Evolutionary conservation across 176 grass and related monocot genomes (phyloP).

Genomic region (Oryza punctata): DNA sequence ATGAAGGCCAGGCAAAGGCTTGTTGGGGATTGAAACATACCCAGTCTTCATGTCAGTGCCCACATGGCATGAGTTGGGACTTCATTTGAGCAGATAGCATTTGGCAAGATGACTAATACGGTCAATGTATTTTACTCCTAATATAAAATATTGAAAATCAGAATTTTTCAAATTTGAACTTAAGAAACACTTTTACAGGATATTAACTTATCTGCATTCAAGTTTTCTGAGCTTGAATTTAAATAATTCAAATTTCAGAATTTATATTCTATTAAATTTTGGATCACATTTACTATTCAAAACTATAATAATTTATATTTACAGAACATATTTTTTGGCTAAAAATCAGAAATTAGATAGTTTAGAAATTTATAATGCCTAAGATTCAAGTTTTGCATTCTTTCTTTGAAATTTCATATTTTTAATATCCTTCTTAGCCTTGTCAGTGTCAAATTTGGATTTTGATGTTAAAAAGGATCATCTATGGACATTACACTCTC

Average conservation of each 20-base stretch:
- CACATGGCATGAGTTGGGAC: no score
- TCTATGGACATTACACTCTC: background rate
- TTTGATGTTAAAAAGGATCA: background rate
- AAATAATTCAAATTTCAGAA: background rate
- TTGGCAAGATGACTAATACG: background rate
- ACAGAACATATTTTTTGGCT: background rate
- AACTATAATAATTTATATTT: background rate
- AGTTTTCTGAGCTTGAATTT: background rate
- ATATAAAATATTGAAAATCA: background rate
- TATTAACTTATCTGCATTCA: background rate
- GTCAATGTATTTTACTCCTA: background rate
- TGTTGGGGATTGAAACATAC: no score
- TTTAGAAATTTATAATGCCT: background rate
- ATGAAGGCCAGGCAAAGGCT: no score
- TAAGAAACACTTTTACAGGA: background rate
- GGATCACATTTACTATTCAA: background rate
- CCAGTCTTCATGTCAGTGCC: no score
- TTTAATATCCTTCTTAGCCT: background rate
- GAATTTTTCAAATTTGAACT: background rate
- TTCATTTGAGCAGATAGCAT: background rate
- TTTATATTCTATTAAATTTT: background rate
- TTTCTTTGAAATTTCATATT: background rate
- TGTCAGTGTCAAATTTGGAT: background rate
- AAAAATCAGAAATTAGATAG: background rate
- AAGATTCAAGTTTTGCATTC: background rate